A percentile compares a stretch with the other conserved stretches of the same genome.
phyloP scores from a whole-genome alignment of 176 grass and related monocot genomes.

The Melocanna baccifera region DNA sequence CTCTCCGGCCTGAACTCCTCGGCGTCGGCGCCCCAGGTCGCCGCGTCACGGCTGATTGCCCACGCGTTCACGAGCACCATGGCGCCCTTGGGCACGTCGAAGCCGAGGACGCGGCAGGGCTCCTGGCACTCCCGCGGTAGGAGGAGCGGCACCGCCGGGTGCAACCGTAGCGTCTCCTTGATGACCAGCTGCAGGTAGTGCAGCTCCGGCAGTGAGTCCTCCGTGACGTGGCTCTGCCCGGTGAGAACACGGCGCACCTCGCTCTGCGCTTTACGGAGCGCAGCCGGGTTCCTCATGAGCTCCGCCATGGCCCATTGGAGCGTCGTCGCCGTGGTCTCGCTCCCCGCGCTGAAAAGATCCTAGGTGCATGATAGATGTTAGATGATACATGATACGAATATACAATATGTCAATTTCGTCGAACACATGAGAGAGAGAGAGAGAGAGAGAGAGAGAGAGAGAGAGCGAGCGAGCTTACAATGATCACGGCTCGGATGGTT shows the following conservation, averaged over 20 bases:
- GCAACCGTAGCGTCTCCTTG: slow-evolving; percentile 10
- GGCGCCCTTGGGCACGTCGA: slow-evolving; percentile 15
- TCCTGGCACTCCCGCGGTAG: not conserved
- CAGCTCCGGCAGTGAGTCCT: not conserved
- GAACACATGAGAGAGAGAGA: not conserved
- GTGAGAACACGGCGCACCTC: not conserved
- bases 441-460: not conserved
- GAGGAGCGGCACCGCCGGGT: not conserved
- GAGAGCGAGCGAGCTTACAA: not conserved
- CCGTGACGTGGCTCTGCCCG: not conserved
- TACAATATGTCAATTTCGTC: not conserved
- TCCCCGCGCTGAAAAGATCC: slow-evolving; percentile 35
- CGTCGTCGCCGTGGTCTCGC: slow-evolving; percentile 13
- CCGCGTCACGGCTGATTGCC: not conserved
- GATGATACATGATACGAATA: not conserved
- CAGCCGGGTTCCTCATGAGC: slow-evolving; percentile 1
- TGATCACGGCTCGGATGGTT: slow-evolving; percentile 30
- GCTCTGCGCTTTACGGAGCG: not conserved
- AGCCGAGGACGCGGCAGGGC: not conserved
- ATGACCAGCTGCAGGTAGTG: slow-evolving; percentile 32
- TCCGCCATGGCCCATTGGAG: not conserved
- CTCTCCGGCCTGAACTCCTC: slow-evolving; percentile 29
- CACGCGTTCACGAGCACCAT: slow-evolving; percentile 17
- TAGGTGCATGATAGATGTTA: not conserved
- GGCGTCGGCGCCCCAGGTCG: not conserved